Conservation (phyloP, 345 rosid species). For the Euphorbia peplus region DNA sequence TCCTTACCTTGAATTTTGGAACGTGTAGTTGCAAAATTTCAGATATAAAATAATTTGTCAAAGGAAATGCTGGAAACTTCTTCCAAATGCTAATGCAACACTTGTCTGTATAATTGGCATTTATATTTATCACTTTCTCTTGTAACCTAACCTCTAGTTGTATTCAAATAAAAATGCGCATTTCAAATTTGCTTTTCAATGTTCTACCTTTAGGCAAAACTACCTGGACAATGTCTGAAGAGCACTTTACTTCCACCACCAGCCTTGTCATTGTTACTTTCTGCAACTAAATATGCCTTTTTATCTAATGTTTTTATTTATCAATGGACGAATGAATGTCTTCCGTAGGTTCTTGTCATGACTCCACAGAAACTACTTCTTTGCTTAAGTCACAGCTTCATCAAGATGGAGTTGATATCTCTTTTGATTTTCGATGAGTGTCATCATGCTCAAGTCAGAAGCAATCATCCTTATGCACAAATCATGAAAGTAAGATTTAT, state of each 20-base stretch:
- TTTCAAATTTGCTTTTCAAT: no score
- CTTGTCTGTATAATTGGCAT: no score
- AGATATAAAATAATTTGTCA: neutral
- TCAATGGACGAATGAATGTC: constrained; percentile 18
- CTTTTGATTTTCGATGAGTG: constrained; percentile 93
- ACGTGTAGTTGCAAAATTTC: neutral
- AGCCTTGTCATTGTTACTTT: no score
- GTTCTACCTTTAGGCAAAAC: no score
- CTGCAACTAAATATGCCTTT: neutral
- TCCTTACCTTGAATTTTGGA: neutral
- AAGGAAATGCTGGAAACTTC: neutral
- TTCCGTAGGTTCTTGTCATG: constrained; percentile 85
- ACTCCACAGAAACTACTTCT: constrained; percentile 74
- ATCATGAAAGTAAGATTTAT: constrained; percentile 71
- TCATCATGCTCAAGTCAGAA: constrained; percentile 87
- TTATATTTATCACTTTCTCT: no score
- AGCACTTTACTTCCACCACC: no score
- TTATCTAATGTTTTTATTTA: constrained; percentile 11
- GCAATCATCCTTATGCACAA: constrained; percentile 83
- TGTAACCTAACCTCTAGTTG: no score
- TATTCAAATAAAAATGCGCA: no score
- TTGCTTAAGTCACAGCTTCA: constrained; percentile 77
- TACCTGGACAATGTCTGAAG: no score
- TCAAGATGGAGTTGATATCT: constrained; percentile 81
- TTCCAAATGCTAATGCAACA: no score